A percentile compares a stretch with the other conserved stretches of the same genome.
These are phyloP conservation scores for Angomonas ambiguus DNA, from an alignment of 208 protist species.

Conservation along the genomic window DNA sequence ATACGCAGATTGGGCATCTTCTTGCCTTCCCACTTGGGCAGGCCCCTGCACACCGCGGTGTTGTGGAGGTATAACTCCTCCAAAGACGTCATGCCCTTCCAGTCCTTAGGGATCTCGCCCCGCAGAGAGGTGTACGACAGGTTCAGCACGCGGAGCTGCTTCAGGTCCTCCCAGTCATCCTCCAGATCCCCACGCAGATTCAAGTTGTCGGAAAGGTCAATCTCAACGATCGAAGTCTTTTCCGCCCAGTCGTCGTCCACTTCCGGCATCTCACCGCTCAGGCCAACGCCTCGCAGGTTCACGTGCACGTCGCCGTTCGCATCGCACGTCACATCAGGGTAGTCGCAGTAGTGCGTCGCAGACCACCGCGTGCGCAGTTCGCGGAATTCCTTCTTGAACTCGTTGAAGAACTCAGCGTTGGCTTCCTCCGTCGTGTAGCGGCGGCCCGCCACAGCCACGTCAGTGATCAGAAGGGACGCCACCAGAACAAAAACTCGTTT, in stretches of 20 bases:
- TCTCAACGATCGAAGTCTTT: slow-evolving; percentile 12
- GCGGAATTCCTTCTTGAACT: slow-evolving; percentile 16
- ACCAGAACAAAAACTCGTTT: slow-evolving; percentile 52
- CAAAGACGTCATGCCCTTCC: slow-evolving; percentile 14
- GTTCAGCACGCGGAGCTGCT: slow-evolving; percentile 15
- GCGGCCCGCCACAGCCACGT: too few relatives aligned
- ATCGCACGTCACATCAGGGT: slow-evolving; percentile 18
- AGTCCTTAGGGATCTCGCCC: slow-evolving; percentile 12
- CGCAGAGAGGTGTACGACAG: slow-evolving; percentile 21
- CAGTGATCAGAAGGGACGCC: slow-evolving; percentile 28
- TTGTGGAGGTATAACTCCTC: slow-evolving; percentile 23
- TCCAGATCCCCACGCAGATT: slow-evolving; percentile 14
- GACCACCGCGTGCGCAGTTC: slow-evolving; percentile 16
- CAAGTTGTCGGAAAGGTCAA: slow-evolving; percentile 22
- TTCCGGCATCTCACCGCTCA: slow-evolving; percentile 14
- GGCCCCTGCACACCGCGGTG: slow-evolving; percentile 13
- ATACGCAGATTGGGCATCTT: slow-evolving; percentile 15
- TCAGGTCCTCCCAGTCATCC: slow-evolving; percentile 11
- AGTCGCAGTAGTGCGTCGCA: slow-evolving; percentile 21
- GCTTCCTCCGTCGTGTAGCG: not conserved
- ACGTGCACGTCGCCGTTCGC: slow-evolving; percentile 20
- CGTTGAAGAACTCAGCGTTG: slow-evolving; percentile 19
- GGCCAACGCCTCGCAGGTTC: slow-evolving; percentile 10
- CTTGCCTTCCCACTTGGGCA: slow-evolving; percentile 16
- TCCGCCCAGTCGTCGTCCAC: slow-evolving; percentile 1